Percentiles rank a stretch among this genome's conserved stretches.
These are phyloP conservation scores for Fusarium sp. DNA, from an alignment of 2,329 filamentous ascomycete species.

Conservation along the genomic window DNA sequence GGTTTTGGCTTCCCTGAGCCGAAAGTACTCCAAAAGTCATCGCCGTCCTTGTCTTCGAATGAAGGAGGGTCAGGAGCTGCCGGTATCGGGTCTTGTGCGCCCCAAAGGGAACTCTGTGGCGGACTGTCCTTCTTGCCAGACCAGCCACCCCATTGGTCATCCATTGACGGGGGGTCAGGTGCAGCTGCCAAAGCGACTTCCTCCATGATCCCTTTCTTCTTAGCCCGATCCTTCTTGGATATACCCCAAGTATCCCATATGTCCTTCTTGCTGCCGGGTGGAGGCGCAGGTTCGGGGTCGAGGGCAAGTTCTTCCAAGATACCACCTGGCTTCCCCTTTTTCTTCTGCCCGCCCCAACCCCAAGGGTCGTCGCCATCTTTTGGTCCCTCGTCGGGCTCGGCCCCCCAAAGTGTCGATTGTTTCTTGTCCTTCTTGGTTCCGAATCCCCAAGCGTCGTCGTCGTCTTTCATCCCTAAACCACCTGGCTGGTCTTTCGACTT, in stretches of 20 bases:
- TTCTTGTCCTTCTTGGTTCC: slow-evolving; percentile 57
- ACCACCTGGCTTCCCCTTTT: slow-evolving; percentile 49
- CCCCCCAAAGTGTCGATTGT: slow-evolving; percentile 54
- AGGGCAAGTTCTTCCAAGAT: slow-evolving; percentile 32
- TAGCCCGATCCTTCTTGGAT: slow-evolving; percentile 50
- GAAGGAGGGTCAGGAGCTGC: slow-evolving; percentile 41
- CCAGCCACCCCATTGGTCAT: slow-evolving; percentile 47
- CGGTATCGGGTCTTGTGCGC: slow-evolving; percentile 36
- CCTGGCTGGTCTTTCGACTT: slow-evolving; percentile 57
- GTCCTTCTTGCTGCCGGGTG: slow-evolving; percentile 47
- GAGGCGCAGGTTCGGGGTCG: slow-evolving; percentile 42
- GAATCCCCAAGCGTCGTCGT: slow-evolving; percentile 50
- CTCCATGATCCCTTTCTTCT: slow-evolving; percentile 49
- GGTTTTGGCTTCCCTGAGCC: slow-evolving; percentile 42
- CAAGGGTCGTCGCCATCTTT: slow-evolving; percentile 50
- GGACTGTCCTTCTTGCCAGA: slow-evolving; percentile 47
- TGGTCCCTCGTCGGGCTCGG: slow-evolving; percentile 48
- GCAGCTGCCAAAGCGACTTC: slow-evolving; percentile 34
- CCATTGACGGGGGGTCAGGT: slow-evolving; percentile 42
- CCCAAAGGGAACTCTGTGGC: slow-evolving; percentile 46
- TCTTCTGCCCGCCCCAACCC: slow-evolving; percentile 54
- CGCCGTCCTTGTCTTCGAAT: slow-evolving; percentile 34
- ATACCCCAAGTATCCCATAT: slow-evolving; percentile 50
- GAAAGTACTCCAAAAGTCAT: slow-evolving; percentile 47
- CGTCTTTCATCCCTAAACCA: background rate